A percentile compares a stretch with the other conserved stretches of the same genome.
These are phyloP conservation scores for Arthrinium puccinioides DNA, from an alignment of 2,329 filamentous ascomycete species.

Conservation along the genomic window DNA sequence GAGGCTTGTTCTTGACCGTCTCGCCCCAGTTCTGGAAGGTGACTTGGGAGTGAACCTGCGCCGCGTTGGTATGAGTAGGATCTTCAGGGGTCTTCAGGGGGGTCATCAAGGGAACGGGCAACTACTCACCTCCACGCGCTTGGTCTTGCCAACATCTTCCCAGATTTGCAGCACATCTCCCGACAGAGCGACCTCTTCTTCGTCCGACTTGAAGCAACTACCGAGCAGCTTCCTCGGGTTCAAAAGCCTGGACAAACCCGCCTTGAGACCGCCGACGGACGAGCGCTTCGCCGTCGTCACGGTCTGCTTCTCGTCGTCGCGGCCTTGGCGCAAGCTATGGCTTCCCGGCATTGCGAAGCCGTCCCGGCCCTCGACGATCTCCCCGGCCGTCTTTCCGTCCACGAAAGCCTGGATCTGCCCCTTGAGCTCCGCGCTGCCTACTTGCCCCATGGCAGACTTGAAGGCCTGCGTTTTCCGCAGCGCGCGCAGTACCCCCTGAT, in stretches of 20 bases:
- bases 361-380: neutral
- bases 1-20: conserved; percentile 29
- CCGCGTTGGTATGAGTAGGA: too few relatives aligned
- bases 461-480: neutral
- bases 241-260: neutral
- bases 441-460: neutral
- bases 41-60: neutral
- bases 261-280: neutral
- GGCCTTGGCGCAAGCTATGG: neutral
- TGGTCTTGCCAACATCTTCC: neutral
- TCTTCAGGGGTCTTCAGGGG: too few relatives aligned
- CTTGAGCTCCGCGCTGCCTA: neutral
- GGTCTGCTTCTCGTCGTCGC: neutral
- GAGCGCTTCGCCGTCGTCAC: too few relatives aligned
- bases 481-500: neutral
- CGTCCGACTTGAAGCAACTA: neutral
- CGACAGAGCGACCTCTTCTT: too few relatives aligned
- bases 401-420: neutral
- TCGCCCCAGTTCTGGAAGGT: conserved; percentile 34
- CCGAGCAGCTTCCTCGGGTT: neutral
- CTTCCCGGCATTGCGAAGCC: neutral
- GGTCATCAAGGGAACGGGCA: too few relatives aligned
- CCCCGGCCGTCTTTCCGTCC: neutral
- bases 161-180: too few relatives aligned
- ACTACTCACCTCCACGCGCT: neutral